Evolutionary conservation across 208 protist genomes (phyloP).

Genomic region (Angomonas ambiguus): DNA sequence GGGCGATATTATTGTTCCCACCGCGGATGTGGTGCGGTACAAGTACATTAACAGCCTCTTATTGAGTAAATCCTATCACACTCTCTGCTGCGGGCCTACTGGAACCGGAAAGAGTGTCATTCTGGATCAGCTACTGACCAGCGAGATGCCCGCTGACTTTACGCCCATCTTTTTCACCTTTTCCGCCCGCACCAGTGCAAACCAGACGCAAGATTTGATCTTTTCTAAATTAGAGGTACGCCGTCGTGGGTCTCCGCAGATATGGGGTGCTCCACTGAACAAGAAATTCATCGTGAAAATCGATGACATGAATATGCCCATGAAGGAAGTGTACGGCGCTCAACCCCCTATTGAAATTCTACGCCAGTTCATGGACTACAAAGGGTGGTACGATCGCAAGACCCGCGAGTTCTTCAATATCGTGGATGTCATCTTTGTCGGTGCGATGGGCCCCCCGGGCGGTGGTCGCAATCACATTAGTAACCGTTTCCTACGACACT

Average conservation of each 20-base stretch:
- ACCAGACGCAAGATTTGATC: constrained; percentile 97
- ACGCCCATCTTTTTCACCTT: constrained; percentile 96
- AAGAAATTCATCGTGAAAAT: constrained; percentile 96
- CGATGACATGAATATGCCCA: constrained; percentile 99
- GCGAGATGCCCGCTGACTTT: constrained; percentile 93
- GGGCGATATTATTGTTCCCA: constrained; percentile 97
- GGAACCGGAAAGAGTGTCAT: constrained; percentile 98
- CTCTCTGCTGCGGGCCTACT: constrained; percentile 96
- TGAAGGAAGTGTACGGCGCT: constrained; percentile 96
- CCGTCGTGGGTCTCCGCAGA: constrained; percentile 89
- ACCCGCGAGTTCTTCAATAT: constrained; percentile 94
- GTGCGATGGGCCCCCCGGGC: constrained; percentile 96
- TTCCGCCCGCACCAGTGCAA: constrained; percentile 96
- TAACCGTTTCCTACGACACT: constrained; percentile 96
- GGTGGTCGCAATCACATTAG: constrained; percentile 96
- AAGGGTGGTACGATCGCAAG: constrained; percentile 95
- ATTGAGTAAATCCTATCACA: constrained; percentile 85
- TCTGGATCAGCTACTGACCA: constrained; percentile 93
- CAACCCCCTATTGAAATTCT: constrained; percentile 98
- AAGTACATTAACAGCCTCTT: constrained; percentile 94
- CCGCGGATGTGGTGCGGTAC: constrained; percentile 95
- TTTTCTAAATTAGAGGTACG: constrained; percentile 97
- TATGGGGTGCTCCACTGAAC: constrained; percentile 96
- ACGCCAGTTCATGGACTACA: constrained; percentile 98
- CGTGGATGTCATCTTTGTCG: constrained; percentile 92